These are phyloP conservation scores for Obelidium mucronatum DNA, from an alignment of 192 early-diverging fungal genomes.

Conservation along the genomic window DNA sequence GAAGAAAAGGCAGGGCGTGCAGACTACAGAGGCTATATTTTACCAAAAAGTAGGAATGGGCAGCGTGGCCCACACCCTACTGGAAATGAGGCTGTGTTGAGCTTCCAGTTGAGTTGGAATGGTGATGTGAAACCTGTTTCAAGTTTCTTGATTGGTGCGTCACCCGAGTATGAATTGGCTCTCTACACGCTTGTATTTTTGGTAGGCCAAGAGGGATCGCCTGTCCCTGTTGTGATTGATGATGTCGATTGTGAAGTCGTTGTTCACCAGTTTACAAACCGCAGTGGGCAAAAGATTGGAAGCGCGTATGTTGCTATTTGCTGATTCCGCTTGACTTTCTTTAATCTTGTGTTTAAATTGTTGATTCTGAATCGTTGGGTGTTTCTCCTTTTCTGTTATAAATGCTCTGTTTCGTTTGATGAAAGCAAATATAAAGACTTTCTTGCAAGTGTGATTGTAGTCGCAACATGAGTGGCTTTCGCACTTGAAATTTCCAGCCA, in stretches of 20 bases:
- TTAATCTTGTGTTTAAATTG: too few species aligned
- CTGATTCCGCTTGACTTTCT: too few species aligned
- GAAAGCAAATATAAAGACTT: too few species aligned
- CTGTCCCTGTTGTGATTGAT: constrained; percentile 30
- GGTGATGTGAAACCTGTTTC: constrained; percentile 47
- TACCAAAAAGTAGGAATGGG: constrained; percentile 25
- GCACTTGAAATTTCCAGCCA: too few species aligned
- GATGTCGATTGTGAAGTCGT: constrained; percentile 18
- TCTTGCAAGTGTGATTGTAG: too few species aligned
- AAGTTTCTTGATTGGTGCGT: constrained; percentile 47
- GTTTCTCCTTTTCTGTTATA: too few species aligned
- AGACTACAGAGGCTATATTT: constrained; percentile 47
- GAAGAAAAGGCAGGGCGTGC: constrained; percentile 42
- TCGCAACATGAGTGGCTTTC: too few species aligned
- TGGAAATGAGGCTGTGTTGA: constrained; percentile 34
- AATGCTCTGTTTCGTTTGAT: too few species aligned
- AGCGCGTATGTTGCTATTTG: constrained; percentile 18
- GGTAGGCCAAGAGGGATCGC: constrained; percentile 30
- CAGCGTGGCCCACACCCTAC: constrained; percentile 11
- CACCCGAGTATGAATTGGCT: constrained; percentile 51
- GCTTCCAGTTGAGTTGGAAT: constrained; percentile 48
- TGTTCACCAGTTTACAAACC: constrained; percentile 24
- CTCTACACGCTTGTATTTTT: constrained; percentile 48
- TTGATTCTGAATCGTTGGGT: too few species aligned
- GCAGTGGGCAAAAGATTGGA: constrained; percentile 12